These are phyloP conservation scores for Epichloe typhina DNA, from an alignment of 2,329 filamentous ascomycete species.

Conservation along the genomic window DNA sequence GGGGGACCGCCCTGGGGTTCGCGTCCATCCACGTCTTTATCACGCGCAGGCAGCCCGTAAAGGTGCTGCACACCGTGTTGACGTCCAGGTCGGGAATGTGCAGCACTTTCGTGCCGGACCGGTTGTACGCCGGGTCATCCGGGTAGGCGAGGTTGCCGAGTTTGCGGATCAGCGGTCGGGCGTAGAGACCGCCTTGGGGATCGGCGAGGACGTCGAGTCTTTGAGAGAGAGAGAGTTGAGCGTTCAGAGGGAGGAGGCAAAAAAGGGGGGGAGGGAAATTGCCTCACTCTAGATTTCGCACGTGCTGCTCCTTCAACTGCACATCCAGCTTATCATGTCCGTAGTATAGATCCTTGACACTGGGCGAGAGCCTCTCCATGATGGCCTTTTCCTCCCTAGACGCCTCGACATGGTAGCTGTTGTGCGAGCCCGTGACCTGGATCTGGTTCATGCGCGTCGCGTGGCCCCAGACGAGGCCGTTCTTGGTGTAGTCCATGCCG, in stretches of 20 bases:
- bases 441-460: conserved; percentile 36
- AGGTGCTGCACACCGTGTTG: conserved; percentile 30
- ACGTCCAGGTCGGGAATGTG: conserved; percentile 37
- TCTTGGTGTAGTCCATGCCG: conserved; percentile 11
- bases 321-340: conserved; percentile 30
- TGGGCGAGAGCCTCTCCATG: conserved; percentile 24
- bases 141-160: conserved; percentile 24
- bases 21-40: conserved; percentile 31
- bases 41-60: conserved; percentile 28
- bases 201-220: conserved; percentile 33
- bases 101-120: conserved; percentile 34
- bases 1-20: conserved; percentile 27
- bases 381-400: conserved; percentile 25
- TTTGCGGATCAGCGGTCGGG: conserved; percentile 28
- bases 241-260: neutral
- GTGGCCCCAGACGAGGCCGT: conserved; percentile 19
- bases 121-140: conserved; percentile 23
- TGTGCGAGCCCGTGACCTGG: conserved; percentile 37
- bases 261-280: neutral
- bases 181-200: conserved; percentile 32
- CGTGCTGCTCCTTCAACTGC: conserved; percentile 30
- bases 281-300: conserved; percentile 29
- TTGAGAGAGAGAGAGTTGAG: neutral
- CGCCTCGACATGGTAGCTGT: conserved; percentile 36
- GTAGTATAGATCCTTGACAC: conserved; percentile 31